These are phyloP conservation scores for Marasmius tenuissimus DNA, from an alignment of 1,284 basidiomycete genomes.

Conservation along the genomic window DNA sequence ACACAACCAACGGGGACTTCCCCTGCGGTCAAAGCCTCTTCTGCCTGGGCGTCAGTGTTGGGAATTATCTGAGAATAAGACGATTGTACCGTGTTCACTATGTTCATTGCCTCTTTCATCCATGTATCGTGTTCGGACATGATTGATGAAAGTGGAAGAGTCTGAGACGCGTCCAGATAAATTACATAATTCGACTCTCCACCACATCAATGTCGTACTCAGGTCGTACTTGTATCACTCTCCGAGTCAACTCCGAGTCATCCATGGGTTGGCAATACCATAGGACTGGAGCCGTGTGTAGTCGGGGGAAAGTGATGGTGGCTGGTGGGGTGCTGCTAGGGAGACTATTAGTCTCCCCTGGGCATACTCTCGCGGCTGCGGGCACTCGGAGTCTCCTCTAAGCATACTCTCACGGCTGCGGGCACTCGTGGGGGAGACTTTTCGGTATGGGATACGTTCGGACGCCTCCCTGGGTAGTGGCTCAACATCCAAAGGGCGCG, in stretches of 20 bases:
- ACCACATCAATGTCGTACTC: background rate
- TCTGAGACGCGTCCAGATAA: background rate
- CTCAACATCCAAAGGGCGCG: too few species aligned
- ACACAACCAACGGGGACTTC: constrained; percentile 98
- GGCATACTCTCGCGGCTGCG: too few species aligned
- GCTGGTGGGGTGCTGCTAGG: too few species aligned
- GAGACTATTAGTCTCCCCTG: too few species aligned
- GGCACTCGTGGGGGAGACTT: too few species aligned
- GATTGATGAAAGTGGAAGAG: background rate
- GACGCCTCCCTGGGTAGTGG: too few species aligned
- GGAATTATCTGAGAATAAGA: constrained; percentile 7
- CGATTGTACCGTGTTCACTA: constrained; percentile 34
- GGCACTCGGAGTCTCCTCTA: too few species aligned
- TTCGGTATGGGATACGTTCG: too few species aligned
- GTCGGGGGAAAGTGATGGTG: too few species aligned
- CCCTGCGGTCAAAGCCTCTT: constrained; percentile 80
- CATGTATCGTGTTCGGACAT: constrained; percentile 32
- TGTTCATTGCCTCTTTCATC: constrained; percentile 57
- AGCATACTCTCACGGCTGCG: too few species aligned
- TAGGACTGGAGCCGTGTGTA: too few species aligned
- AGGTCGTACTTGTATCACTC: background rate
- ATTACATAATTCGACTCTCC: background rate
- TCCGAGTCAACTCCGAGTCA: background rate
- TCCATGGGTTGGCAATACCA: too few species aligned
- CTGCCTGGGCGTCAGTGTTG: constrained; percentile 47